A percentile compares a stretch with the other conserved stretches of the same genome.
Evolutionary conservation across 495 filamentous ascomycete genomes (phyloP).

Genomic region (Achaetomiella virescens): DNA sequence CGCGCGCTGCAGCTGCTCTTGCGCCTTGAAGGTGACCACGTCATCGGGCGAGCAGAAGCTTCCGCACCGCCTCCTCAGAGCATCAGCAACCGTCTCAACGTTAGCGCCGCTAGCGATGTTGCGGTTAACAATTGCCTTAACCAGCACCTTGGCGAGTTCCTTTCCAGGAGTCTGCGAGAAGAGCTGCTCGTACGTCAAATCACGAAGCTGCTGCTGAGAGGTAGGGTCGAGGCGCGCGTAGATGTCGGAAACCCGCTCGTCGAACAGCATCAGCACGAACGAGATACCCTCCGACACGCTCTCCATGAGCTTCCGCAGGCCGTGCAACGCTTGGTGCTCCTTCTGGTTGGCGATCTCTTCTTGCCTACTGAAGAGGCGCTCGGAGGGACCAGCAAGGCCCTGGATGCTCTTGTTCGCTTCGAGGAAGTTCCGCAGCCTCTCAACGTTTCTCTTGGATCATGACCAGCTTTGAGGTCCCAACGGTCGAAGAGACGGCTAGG

Average conservation of each 20-base stretch:
- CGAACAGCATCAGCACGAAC: conserved; percentile 87
- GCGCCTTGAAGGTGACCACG: conserved; percentile 95
- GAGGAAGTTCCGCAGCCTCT: conserved; percentile 72
- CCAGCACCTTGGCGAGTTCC: conserved; percentile 89
- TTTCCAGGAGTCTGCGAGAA: conserved; percentile 74
- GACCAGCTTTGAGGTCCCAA: conserved; percentile 59
- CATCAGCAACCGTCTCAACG: conserved; percentile 94
- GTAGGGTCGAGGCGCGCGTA: conserved; percentile 67
- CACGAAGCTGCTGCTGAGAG: conserved; percentile 58
- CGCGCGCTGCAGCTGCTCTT: conserved; percentile 85
- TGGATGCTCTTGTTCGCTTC: conserved; percentile 79
- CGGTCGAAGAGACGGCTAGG: conserved; percentile 53
- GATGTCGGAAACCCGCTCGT: conserved; percentile 86
- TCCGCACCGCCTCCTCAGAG: conserved; percentile 80
- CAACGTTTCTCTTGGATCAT: conserved; percentile 73
- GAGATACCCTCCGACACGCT: conserved; percentile 93
- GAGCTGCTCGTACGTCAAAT: conserved; percentile 77
- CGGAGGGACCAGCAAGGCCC: conserved; percentile 79
- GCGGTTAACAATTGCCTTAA: conserved; percentile 95
- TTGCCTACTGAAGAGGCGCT: conserved; percentile 66
- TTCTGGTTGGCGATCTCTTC: conserved; percentile 86
- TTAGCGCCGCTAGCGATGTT: conserved; percentile 94
- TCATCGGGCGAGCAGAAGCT: conserved; percentile 96
- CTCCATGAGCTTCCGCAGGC: conserved; percentile 70
- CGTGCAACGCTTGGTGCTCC: conserved; percentile 87